Evolutionary conservation across 2,329 filamentous ascomycete species (phyloP), one percentile per base, ranked within the genome.

Genomic region (Fusarium sulawesiense): DNA sequence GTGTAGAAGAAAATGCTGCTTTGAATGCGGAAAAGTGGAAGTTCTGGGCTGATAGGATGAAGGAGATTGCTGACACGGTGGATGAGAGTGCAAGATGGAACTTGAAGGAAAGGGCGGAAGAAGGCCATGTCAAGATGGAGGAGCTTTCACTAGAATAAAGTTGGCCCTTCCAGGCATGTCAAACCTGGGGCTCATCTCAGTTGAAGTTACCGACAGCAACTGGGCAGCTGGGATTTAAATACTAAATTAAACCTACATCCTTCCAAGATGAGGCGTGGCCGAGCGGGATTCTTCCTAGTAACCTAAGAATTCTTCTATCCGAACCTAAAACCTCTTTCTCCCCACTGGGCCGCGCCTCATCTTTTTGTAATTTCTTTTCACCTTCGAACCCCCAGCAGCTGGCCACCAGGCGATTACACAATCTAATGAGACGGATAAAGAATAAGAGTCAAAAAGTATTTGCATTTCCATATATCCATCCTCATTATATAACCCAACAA

Each of bases 51-150:
- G 50, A 20, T 0, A 64, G 54, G 4, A 1, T 72, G 0, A 42
- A 58, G 1, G 65, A 60, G 2, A 32, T 54, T 6, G 6, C 55
- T 4, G 55, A 69, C 2, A 4, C 12, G 0, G 41, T 57, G 0
- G 32, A 55, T 1, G 29, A 49, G 0, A 13, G 12, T 4, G 34
- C 10, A 0, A 25, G 21, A 14, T 69, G 65, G 60, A 20, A 23
- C 5, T n/a, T 72, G 0, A 64, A 61, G 23, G 29, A 7, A 0
- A 55, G 0, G 27, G 3, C 58, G 0, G 20, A 18, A 2, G 2
- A 47, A 14, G 68, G 60, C 0, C 16, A 60, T 4, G 48, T 60
- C 3, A 54, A 23, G 51, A 66, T 71, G 68, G 34, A 12, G 34
- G 34, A 37, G 18, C 34, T 37, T 37, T n/a, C n/a, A 6, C 0